Conservation (phyloP, 2,329 filamentous ascomycete species). For the Microsporum ferrugineum region DNA sequence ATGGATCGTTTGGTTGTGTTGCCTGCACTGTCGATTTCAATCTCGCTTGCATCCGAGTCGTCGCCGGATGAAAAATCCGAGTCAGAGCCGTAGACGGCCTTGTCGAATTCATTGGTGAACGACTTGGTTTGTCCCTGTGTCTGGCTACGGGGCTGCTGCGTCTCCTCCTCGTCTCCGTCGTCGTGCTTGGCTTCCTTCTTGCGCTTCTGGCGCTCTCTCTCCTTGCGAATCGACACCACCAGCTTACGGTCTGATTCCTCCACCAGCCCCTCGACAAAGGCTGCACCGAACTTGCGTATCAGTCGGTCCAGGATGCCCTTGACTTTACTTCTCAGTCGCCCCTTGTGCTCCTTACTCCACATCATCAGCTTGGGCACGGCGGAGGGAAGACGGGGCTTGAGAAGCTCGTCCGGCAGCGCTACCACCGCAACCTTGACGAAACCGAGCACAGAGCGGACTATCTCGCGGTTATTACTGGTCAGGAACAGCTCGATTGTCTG, state of each 20-base stretch:
- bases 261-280: conserved; percentile 65
- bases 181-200: conserved; percentile 62
- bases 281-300: conserved; percentile 79
- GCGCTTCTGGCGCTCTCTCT: conserved; percentile 78
- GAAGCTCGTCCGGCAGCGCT: conserved; percentile 64
- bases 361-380: conserved; percentile 84
- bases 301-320: conserved; percentile 96
- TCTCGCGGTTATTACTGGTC: conserved; percentile 91
- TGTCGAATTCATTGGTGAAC: conserved; percentile 89
- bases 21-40: conserved; percentile 31
- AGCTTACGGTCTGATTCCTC: conserved; percentile 82
- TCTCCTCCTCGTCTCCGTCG: conserved; percentile 33
- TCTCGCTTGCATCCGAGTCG: conserved; percentile 45
- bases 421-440: conserved; percentile 96
- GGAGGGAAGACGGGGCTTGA: conserved; percentile 63
- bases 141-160: conserved; percentile 18
- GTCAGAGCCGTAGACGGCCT: conserved; percentile 80
- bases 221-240: conserved; percentile 89
- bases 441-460: conserved; percentile 84
- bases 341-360: conserved; percentile 97
- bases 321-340: conserved; percentile 90
- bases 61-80: conserved; percentile 51
- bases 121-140: conserved; percentile 13
- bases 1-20: conserved; percentile 18
- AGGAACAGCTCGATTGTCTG: conserved; percentile 94